These are phyloP conservation scores for Sparassis latifolia DNA, from an alignment of 1,284 basidiomycete genomes.

Conservation along the genomic window DNA sequence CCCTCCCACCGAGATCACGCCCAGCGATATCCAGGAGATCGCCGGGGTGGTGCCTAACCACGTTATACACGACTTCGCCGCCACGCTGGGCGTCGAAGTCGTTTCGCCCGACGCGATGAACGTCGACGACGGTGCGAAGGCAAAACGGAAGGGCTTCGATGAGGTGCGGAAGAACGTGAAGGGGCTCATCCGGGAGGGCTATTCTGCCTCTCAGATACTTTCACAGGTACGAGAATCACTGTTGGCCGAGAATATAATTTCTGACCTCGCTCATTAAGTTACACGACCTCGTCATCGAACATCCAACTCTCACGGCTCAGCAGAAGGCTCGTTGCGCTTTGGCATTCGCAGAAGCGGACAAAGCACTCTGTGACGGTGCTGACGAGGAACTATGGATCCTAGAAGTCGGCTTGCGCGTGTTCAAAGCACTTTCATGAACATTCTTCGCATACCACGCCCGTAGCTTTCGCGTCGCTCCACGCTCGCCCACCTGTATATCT, in stretches of 20 bases:
- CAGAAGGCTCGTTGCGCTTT: slow-evolving; percentile 84
- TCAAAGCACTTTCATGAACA: slow-evolving; percentile 44
- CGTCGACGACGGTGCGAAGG: slow-evolving; percentile 33
- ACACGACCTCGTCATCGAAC: slow-evolving; percentile 84
- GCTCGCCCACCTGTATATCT: not conserved
- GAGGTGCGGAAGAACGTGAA: slow-evolving; percentile 70
- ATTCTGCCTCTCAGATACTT: slow-evolving; percentile 87
- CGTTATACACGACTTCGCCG: slow-evolving; percentile 68
- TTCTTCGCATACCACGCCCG: not conserved
- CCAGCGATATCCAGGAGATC: slow-evolving; percentile 88
- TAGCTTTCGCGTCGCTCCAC: slow-evolving; percentile 1
- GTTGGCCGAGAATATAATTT: not conserved
- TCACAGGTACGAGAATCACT: slow-evolving; percentile 60
- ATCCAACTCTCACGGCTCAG: slow-evolving; percentile 74
- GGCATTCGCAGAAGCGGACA: slow-evolving; percentile 92
- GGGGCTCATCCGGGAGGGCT: slow-evolving; percentile 80
- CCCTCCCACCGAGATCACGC: slow-evolving; percentile 69
- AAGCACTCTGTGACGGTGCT: slow-evolving; percentile 94
- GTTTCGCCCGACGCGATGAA: slow-evolving; percentile 42
- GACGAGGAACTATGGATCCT: slow-evolving; percentile 96
- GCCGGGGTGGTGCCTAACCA: slow-evolving; percentile 87
- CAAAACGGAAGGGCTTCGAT: slow-evolving; percentile 51
- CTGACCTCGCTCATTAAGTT: slow-evolving; percentile 41
- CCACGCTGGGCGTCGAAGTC: slow-evolving; percentile 72
- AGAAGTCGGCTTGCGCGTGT: slow-evolving; percentile 76